These are phyloP conservation scores for Pisolithus albus DNA, from an alignment of 768 basidiomycete genomes.

Conservation along the genomic window DNA sequence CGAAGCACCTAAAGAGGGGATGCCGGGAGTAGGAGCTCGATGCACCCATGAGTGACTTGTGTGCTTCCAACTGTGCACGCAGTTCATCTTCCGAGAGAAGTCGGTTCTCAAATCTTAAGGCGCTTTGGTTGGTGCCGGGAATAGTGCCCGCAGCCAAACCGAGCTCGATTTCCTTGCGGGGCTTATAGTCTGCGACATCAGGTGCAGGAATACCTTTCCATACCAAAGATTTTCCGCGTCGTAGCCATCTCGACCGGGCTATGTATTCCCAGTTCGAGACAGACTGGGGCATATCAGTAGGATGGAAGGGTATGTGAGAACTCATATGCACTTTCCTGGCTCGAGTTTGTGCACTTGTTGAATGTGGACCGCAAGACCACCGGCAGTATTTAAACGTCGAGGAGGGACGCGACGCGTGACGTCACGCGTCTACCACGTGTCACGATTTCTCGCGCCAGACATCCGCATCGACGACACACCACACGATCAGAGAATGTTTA, in stretches of 20 bases:
- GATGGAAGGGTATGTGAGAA: conserved; percentile 6
- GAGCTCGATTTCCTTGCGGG: conserved; percentile 89
- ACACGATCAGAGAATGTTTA: conserved; percentile 14
- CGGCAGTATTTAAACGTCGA: conserved; percentile 94
- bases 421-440: conserved; percentile 17
- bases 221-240: conserved; percentile 98
- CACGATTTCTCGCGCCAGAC: neutral
- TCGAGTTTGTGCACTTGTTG: conserved; percentile 99
- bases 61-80: conserved; percentile 76
- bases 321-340: conserved; percentile 54
- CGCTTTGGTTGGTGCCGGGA: conserved; percentile 77
- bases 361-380: conserved; percentile 94
- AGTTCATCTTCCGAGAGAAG: conserved; percentile 79
- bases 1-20: conserved; percentile 24
- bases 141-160: conserved; percentile 80
- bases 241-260: conserved; percentile 94
- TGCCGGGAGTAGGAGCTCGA: conserved; percentile 28
- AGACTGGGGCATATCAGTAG: conserved; percentile 33
- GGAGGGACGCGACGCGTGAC: conserved; percentile 18
- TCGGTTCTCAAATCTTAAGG: conserved; percentile 69
- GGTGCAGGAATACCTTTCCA: conserved; percentile 96
- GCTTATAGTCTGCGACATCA: conserved; percentile 93
- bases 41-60: conserved; percentile 86
- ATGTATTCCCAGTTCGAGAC: conserved; percentile 90
- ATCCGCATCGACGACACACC: neutral